Conservation (phyloP, 2,329 filamentous ascomycete genomes). For the Eurotiales sp. region DNA sequence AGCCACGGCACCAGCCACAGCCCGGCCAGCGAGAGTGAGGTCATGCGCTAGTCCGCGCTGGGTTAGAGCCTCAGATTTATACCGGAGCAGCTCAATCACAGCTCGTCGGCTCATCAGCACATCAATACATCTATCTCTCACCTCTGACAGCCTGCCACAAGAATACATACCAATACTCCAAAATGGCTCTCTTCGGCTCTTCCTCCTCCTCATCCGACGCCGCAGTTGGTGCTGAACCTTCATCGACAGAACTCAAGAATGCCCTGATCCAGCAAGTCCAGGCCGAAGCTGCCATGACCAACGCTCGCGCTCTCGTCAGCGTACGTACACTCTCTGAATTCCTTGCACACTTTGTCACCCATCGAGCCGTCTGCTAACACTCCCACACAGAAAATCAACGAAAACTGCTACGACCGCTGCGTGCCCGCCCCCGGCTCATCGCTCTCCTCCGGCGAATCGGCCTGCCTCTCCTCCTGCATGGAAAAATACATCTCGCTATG, state of each 20-base stretch:
- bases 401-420: conserved; percentile 77
- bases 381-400: conserved; percentile 65
- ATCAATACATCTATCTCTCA: background rate
- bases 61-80: background rate
- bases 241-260: conserved; percentile 43
- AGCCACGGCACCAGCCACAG: background rate
- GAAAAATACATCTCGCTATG: conserved; percentile 80
- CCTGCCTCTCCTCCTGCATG: conserved; percentile 73
- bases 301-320: conserved; percentile 67
- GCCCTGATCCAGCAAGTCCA: conserved; percentile 62
- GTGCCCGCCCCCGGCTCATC: conserved; percentile 64
- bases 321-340: conserved; percentile 41
- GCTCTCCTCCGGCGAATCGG: conserved; percentile 64
- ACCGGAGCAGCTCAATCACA: too few species aligned
- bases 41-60: too few species aligned
- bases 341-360: too few species aligned
- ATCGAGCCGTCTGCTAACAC: too few species aligned
- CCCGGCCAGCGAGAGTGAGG: too few species aligned
- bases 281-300: conserved; percentile 62
- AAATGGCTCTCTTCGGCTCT: conserved; percentile 38
- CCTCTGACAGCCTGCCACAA: too few species aligned
- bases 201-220: conserved; percentile 28
- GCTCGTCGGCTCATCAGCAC: too few species aligned
- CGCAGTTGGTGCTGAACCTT: conserved; percentile 4
- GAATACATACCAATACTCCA: too few species aligned